Evolutionary conservation across 768 basidiomycete genomes (phyloP).

Genomic region (Boletus coccyginus): DNA sequence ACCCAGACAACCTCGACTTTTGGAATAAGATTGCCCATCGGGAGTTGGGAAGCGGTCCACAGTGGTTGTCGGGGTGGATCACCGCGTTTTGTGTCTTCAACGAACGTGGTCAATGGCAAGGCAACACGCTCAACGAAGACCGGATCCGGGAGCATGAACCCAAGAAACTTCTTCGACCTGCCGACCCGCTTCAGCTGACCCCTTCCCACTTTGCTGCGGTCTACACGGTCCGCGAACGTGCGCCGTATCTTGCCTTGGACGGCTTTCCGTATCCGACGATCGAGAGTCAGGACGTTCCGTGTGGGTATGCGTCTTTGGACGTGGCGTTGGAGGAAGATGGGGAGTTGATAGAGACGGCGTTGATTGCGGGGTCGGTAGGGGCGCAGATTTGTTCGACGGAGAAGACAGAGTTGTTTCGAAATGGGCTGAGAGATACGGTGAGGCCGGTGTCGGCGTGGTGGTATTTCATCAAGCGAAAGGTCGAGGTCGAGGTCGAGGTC

Average conservation of each 20-base stretch:
- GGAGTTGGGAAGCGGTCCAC: slow-evolving; percentile 27
- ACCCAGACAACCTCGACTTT: slow-evolving; percentile 33
- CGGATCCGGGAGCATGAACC: slow-evolving; percentile 29
- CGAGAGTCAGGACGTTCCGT: slow-evolving; percentile 28
- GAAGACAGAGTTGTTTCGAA: slow-evolving; percentile 28
- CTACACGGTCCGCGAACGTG: slow-evolving; percentile 21
- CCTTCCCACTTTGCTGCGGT: slow-evolving; percentile 26
- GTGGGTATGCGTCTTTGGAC: slow-evolving; percentile 28
- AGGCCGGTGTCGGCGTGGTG: slow-evolving; percentile 33
- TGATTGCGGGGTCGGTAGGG: slow-evolving; percentile 31
- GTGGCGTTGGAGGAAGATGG: slow-evolving; percentile 31
- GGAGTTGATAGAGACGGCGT: slow-evolving; percentile 20
- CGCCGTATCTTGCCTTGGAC: slow-evolving; percentile 25
- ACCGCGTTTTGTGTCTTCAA: slow-evolving; percentile 36
- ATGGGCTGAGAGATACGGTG: slow-evolving; percentile 32
- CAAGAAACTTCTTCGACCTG: slow-evolving; percentile 32
- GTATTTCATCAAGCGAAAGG: slow-evolving; percentile 21
- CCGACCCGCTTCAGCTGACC: slow-evolving; percentile 23
- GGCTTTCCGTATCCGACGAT: slow-evolving; percentile 30
- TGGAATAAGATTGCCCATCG: slow-evolving; percentile 37
- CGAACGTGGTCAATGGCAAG: slow-evolving; percentile 32
- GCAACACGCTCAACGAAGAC: slow-evolving; percentile 28
- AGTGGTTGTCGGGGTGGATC: slow-evolving; percentile 40
- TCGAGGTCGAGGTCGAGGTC: no score
- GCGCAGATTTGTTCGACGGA: slow-evolving; percentile 30